These are phyloP conservation scores for Candida stauntonica DNA, from an alignment of 805 yeast species.

Conservation along the genomic window DNA sequence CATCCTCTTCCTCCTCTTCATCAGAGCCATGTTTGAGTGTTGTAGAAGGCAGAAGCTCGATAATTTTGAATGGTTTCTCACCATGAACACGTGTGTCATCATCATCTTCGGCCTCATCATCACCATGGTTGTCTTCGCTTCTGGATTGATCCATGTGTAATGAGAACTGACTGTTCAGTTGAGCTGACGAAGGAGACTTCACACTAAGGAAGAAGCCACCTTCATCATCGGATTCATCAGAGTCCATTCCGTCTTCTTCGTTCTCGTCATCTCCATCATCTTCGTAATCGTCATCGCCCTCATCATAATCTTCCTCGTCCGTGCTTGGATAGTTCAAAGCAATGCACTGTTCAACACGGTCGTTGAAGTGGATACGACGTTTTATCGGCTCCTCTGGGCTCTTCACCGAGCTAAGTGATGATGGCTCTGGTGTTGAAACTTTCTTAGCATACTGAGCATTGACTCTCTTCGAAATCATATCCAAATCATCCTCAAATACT, in stretches of 20 bases:
- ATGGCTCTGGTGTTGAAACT: not conserved
- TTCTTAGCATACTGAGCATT: conserved; percentile 25
- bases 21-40: conserved; percentile 74
- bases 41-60: conserved; percentile 82
- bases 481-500: conserved; percentile 26
- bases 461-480: conserved; percentile 23
- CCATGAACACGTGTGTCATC: not conserved
- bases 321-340: conserved; percentile 42
- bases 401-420: conserved; percentile 1
- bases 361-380: conserved; percentile 88
- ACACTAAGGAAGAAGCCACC: conserved; percentile 68
- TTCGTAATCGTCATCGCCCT: conserved; percentile 22
- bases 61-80: conserved; percentile 40
- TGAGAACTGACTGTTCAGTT: conserved; percentile 15
- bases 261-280: conserved; percentile 25
- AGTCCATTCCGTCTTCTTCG: conserved; percentile 23
- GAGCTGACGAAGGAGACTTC: conserved; percentile 36
- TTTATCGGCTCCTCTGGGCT: conserved; percentile 7
- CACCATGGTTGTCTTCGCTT: conserved; percentile 5
- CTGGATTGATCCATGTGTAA: not conserved
- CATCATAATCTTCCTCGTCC: conserved; percentile 21
- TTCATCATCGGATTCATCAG: conserved; percentile 51
- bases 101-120: conserved; percentile 3
- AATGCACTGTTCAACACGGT: conserved; percentile 91
- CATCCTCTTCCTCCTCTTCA: conserved; percentile 45